Percentiles rank a stretch among this genome's conserved stretches.
phyloP scores from a whole-genome alignment of 2,329 filamentous ascomycete species.

The Penicillium sp. region DNA sequence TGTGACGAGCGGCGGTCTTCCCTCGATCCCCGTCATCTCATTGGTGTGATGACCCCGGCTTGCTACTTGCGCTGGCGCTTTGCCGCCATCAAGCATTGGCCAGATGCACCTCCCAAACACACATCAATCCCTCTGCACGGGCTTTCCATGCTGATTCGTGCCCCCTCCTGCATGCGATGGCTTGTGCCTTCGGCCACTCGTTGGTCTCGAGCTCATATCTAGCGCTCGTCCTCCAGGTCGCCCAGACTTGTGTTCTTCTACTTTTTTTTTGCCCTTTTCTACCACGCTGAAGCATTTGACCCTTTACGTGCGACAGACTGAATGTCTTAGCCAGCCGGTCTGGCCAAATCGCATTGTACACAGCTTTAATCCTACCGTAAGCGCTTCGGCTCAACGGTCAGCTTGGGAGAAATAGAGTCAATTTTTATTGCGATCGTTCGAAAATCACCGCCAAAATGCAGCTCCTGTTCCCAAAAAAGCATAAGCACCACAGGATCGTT shows the following conservation, averaged over 20 bases:
- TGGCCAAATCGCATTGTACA: conserved; percentile 26
- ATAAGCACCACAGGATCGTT: conserved; percentile 52
- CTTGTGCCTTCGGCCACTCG: conserved; percentile 7
- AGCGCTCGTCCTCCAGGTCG: conserved; percentile 23
- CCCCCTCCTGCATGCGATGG: conserved; percentile 29
- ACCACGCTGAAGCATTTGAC: conserved; percentile 13
- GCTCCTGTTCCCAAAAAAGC: conserved; percentile 49
- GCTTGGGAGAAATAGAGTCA: not conserved
- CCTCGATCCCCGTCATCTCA: conserved; percentile 17
- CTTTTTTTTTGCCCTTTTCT: conserved; percentile 8
- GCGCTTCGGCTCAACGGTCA: conserved; percentile 4
- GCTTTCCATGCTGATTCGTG: conserved; percentile 24
- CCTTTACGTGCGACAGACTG: conserved; percentile 28
- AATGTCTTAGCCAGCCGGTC: conserved; percentile 37
- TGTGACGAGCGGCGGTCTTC: conserved; percentile 30
- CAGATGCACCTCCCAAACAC: conserved; percentile 33
- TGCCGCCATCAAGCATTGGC: conserved; percentile 32
- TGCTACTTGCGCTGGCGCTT: conserved; percentile 32
- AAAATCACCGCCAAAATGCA: conserved; percentile 33
- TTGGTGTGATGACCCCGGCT: conserved; percentile 26
- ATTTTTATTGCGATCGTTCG: not conserved
- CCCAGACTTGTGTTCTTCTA: conserved; percentile 18
- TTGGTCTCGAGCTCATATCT: conserved; percentile 28
- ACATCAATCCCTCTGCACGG: conserved; percentile 19
- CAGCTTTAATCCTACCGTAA: not conserved